Evolutionary conservation across 148 eudicot species (phyloP).

Genomic region (Chenopodium berlandieri): DNA sequence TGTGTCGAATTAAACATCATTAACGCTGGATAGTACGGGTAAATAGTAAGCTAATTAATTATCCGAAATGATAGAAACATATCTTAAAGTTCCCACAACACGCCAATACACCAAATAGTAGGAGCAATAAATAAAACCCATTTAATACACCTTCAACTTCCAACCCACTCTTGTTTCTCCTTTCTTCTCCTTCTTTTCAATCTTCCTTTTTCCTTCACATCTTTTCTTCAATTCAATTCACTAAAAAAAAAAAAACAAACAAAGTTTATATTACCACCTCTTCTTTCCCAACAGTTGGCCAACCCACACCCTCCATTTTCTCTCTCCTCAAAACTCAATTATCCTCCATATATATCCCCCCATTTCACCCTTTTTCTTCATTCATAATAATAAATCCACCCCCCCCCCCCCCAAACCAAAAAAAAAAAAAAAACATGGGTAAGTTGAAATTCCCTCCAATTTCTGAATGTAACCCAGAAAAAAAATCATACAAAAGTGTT

Average conservation of each 20-base stretch:
- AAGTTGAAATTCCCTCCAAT: constrained; percentile 53
- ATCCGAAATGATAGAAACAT: neutral
- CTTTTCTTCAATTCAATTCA: too few species aligned
- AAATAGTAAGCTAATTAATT: too few species aligned
- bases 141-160: constrained; percentile 26
- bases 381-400: too few species aligned
- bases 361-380: too few species aligned
- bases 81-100: neutral
- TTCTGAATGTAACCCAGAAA: constrained; percentile 44
- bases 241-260: neutral
- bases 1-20: too few species aligned
- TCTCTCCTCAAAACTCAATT: constrained; percentile 25
- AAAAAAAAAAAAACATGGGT: constrained; percentile 8
- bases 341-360: constrained; percentile 4
- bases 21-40: too few species aligned
- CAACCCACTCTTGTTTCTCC: constrained; percentile 17
- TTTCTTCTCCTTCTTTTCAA: neutral
- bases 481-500: constrained; percentile 40
- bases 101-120: constrained; percentile 12
- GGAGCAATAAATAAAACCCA: constrained; percentile 5
- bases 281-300: constrained; percentile 33
- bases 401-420: too few species aligned
- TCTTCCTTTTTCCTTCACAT: neutral
- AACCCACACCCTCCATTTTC: constrained; percentile 24
- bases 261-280: neutral